Evolutionary conservation across 1,139 yeast species (phyloP), one percentile per base, ranked within the genome.

Genomic region (Wickerhamiella pararugosa): DNA sequence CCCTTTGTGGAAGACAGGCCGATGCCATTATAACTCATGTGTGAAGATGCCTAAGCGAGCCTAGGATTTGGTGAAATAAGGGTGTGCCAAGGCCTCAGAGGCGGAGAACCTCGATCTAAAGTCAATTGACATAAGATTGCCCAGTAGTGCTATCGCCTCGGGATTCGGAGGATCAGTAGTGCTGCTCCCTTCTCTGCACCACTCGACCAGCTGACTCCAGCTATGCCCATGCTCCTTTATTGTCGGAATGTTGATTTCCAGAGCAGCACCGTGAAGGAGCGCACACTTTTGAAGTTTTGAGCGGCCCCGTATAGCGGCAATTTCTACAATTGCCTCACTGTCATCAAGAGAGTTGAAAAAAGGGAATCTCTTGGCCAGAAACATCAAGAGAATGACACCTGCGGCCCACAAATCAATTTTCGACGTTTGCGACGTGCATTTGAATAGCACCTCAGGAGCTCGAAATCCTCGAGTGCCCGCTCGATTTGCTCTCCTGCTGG

Each of bases 391-490:
- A 50, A 84, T 80, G 4, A 86, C 83, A 2, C 96, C 96, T 0
- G 87, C 93, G 2, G 94, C 79, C 96, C 96, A 86, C 10, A 84
- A 73, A 59, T 86, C 96, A 34, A 86, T 74, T 56, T 79, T 79
- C 31, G 83, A 73, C 6, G 80, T 70, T 62, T 87, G 97, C 46
- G 81, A 77, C 1, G 83, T 75, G 60, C 97, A 86, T 58, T 84
- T 84, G 61, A 86, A 72, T 45, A 87, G 64, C 2, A 86, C 96
- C 58, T 86, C 97, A 0, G 96, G 96, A 0, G 97, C 95, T 51
- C 97, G 70, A 57, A 86, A 86, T 0, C 97, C 97, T 53, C 98
- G 71, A 0, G 99, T 92, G 2, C 99, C 99, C 1, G 98, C 98
- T 53, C 99, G 75, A 56, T 90, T 90, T 1, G 97, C 97, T 46